phyloP scores from a whole-genome alignment of 75 land plant genomes.

The Pseudotsuga menziesii region DNA sequence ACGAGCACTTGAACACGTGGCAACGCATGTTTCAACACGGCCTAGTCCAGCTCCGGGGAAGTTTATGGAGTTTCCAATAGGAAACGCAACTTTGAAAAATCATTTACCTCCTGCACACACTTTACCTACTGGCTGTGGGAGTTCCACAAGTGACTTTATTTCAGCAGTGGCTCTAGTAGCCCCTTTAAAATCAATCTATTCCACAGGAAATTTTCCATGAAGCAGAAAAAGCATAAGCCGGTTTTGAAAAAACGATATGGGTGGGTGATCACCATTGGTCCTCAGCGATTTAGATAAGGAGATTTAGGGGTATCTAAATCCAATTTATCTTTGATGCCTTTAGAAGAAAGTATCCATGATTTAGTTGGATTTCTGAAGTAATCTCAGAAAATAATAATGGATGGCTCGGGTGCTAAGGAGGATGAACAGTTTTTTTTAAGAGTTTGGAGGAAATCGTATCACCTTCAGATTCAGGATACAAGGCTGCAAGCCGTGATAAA shows the following conservation, averaged over 20 bases:
- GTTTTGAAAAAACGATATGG: too few relatives aligned
- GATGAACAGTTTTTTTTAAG: constrained; percentile 57
- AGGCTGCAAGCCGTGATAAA: constrained; percentile 70
- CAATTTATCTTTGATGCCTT: neutral
- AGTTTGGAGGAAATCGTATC: constrained; percentile 47
- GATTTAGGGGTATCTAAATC: constrained; percentile 4
- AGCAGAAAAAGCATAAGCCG: too few relatives aligned
- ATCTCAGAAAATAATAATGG: constrained; percentile 7
- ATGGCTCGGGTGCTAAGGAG: constrained; percentile 11
- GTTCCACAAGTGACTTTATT: constrained; percentile 54
- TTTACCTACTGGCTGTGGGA: constrained; percentile 50
- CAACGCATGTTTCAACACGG: constrained; percentile 77
- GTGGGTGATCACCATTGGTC: too few relatives aligned
- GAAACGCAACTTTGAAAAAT: constrained; percentile 56
- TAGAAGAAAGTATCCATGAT: too few relatives aligned
- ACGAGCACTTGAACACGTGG: constrained; percentile 77
- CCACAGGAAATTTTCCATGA: constrained; percentile 97
- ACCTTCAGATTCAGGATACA: constrained; percentile 18
- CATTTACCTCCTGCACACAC: constrained; percentile 84
- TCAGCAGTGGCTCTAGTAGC: constrained; percentile 71
- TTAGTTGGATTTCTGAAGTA: neutral
- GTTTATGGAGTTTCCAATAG: constrained; percentile 86
- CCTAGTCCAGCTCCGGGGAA: constrained; percentile 69
- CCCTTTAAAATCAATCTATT: constrained; percentile 65
- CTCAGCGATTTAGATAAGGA: too few relatives aligned